These are phyloP conservation scores for Glomus cerebriforme DNA, from an alignment of 192 early-diverging fungal species.

Conservation along the genomic window DNA sequence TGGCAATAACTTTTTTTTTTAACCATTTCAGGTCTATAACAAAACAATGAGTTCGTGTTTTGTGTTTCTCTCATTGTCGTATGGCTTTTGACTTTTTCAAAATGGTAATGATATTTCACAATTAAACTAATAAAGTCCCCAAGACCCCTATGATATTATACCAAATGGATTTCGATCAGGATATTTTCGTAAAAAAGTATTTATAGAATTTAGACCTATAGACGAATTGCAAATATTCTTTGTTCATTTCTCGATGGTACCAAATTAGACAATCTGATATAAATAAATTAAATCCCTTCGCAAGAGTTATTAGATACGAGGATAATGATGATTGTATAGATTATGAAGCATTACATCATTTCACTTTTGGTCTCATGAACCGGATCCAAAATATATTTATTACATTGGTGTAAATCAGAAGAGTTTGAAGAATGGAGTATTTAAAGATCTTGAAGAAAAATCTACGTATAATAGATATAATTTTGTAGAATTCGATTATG, in stretches of 20 bases:
- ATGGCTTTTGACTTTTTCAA: too few species aligned
- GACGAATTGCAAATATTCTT: not conserved
- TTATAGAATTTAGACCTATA: not conserved
- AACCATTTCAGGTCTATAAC: too few species aligned
- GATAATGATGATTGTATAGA: not conserved
- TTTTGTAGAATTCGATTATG: not conserved
- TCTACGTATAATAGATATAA: not conserved
- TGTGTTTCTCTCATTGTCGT: too few species aligned
- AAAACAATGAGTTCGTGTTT: too few species aligned
- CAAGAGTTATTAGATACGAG: not conserved
- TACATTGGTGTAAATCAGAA: not conserved
- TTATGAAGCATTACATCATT: constrained; percentile 5
- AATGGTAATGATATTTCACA: too few species aligned
- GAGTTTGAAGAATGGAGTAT: constrained; percentile 7
- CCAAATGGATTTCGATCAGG: not conserved
- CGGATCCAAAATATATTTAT: constrained; percentile 1
- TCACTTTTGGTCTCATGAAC: not conserved
- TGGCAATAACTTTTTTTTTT: too few species aligned
- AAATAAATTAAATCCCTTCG: not conserved
- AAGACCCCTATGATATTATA: not conserved
- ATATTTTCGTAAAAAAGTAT: not conserved
- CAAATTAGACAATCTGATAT: not conserved
- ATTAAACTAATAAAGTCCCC: too few species aligned
- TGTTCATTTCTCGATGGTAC: not conserved
- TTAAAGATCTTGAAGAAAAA: not conserved